Conservation (phyloP, 139 green algal genomes). For the Chlorella sorokiniana region DNA sequence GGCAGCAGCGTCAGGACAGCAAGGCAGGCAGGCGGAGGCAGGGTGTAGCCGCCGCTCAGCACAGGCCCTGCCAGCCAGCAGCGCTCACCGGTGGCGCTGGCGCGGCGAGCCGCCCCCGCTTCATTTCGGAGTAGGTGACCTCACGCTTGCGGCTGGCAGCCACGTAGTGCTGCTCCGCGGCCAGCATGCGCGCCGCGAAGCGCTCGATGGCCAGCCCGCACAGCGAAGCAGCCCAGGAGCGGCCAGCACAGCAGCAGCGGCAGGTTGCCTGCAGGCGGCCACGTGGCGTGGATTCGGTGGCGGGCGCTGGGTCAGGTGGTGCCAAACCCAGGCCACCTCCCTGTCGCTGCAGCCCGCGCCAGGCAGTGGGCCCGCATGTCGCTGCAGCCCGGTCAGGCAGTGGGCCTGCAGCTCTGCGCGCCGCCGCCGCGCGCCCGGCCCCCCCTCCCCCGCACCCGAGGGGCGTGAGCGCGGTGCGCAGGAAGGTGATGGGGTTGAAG, state of each 20-base stretch:
- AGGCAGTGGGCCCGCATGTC: too few relatives aligned
- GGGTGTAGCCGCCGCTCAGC: too few relatives aligned
- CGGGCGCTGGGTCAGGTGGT: background rate
- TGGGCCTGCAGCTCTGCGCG: background rate
- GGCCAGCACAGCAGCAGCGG: constrained; percentile 62
- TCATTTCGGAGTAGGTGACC: constrained; percentile 6
- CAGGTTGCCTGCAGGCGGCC: constrained; percentile 26
- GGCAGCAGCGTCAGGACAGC: too few relatives aligned
- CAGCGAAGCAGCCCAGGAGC: constrained; percentile 32
- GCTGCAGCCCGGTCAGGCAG: background rate
- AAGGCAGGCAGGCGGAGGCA: too few relatives aligned
- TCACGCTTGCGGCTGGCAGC: constrained; percentile 3
- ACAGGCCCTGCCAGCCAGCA: background rate
- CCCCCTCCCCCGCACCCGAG: background rate
- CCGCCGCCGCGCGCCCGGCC: background rate
- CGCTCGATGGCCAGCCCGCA: constrained; percentile 43
- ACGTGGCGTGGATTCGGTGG: background rate
- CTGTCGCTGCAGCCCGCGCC: too few relatives aligned
- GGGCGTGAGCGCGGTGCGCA: constrained; percentile 35
- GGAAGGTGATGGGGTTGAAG: constrained; percentile 70
- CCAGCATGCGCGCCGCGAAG: constrained; percentile 25
- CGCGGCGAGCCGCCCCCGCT: background rate
- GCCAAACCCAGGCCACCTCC: too few relatives aligned
- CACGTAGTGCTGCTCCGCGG: constrained; percentile 23
- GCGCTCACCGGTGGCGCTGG: constrained; percentile 15